Evolutionary conservation across 495 filamentous ascomycete genomes (phyloP).

Genomic region (Aspergillus kassunensis): DNA sequence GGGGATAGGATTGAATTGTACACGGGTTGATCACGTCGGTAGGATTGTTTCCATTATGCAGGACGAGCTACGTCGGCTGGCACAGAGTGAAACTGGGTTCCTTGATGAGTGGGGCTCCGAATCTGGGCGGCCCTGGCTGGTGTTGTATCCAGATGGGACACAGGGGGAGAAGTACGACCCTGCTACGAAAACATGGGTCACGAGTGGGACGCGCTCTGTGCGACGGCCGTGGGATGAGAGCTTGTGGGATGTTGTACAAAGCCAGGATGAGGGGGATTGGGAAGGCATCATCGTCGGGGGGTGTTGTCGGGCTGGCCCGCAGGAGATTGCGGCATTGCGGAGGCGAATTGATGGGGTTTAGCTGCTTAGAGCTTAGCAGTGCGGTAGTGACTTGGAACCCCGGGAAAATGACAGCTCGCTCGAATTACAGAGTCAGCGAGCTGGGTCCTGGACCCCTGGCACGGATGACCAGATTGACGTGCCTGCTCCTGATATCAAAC

Average conservation of each 20-base stretch:
- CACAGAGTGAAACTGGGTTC: conserved; percentile 15
- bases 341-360: conserved; percentile 12
- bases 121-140: conserved; percentile 41
- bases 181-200: conserved; percentile 52
- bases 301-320: conserved; percentile 19
- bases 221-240: conserved; percentile 21
- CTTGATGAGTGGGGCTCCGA: conserved; percentile 24
- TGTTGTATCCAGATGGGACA: conserved; percentile 67
- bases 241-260: conserved; percentile 15
- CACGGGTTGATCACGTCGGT: conserved; percentile 50
- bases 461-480: too few relatives aligned
- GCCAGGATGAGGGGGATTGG: conserved; percentile 9
- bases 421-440: too few relatives aligned
- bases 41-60: conserved; percentile 46
- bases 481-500: too few relatives aligned
- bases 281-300: conserved; percentile 19
- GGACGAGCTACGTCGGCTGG: conserved; percentile 30
- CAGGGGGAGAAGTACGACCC: conserved; percentile 64
- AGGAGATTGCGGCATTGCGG: conserved; percentile 16
- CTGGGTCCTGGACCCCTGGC: too few relatives aligned
- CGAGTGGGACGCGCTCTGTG: background rate
- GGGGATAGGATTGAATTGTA: conserved; percentile 67
- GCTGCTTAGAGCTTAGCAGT: too few relatives aligned
- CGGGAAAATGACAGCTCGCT: too few relatives aligned
- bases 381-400: too few relatives aligned